Conservation (phyloP, 2,329 filamentous ascomycete species). For the Claviceps pazoutovae region DNA sequence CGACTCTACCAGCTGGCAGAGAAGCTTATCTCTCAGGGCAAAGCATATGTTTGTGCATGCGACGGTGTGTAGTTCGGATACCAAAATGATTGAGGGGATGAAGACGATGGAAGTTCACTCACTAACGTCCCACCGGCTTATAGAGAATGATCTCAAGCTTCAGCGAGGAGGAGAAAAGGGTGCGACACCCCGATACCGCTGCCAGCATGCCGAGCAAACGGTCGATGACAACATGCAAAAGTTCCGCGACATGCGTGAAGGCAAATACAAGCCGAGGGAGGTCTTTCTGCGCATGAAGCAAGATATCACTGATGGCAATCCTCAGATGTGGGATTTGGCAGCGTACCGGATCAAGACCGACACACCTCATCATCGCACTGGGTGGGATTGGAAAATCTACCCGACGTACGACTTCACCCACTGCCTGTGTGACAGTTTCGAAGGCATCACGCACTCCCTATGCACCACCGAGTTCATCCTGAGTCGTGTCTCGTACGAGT, state of each 20-base stretch:
- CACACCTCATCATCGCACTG: constrained; percentile 63
- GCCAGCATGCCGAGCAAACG: constrained; percentile 61
- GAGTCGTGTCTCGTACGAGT: constrained; percentile 79
- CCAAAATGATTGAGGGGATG: not conserved
- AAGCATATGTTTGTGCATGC: constrained; percentile 74
- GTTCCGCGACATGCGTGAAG: constrained; percentile 82
- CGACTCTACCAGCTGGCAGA: constrained; percentile 73
- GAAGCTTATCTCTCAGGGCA: constrained; percentile 56
- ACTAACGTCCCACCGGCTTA: not conserved
- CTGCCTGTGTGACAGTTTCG: constrained; percentile 83
- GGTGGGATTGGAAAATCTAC: constrained; percentile 79
- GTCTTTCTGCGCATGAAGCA: constrained; percentile 91
- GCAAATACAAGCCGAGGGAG: constrained; percentile 73
- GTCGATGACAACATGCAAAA: constrained; percentile 65
- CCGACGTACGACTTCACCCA: constrained; percentile 91
- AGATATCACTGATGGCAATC: constrained; percentile 68
- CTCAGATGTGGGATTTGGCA: constrained; percentile 91
- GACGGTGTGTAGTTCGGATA: constrained; percentile 39
- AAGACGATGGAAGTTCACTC: not conserved
- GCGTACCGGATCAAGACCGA: constrained; percentile 73
- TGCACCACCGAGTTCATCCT: constrained; percentile 90
- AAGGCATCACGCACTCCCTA: constrained; percentile 79
- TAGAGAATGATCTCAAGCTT: constrained; percentile 65
- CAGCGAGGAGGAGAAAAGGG: constrained; percentile 69
- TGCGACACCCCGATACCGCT: constrained; percentile 60